phyloP scores from a whole-genome alignment of 2,329 filamentous ascomycete species.

The Achaetomium macrosporum region DNA sequence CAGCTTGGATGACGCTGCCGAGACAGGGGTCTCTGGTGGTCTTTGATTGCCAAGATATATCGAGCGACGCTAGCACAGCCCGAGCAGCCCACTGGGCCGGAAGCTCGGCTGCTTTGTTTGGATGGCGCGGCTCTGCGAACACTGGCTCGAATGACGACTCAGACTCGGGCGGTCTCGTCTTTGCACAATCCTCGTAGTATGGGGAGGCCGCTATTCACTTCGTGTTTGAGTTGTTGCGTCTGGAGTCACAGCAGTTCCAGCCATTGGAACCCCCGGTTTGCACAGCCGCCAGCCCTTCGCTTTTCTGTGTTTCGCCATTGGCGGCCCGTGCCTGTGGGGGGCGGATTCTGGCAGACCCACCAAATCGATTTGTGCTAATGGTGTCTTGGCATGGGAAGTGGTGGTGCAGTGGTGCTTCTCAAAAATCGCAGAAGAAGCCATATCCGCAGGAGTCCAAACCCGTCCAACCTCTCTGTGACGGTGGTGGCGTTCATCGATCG shows the following conservation, averaged over 20 bases:
- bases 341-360: background rate
- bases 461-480: too few relatives aligned
- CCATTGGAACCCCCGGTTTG: conserved; percentile 3
- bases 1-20: conserved; percentile 22
- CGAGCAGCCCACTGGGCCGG: conserved; percentile 7
- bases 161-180: background rate
- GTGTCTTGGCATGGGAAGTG: too few relatives aligned
- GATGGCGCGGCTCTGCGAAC: background rate
- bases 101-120: background rate
- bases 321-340: background rate
- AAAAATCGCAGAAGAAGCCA: too few relatives aligned
- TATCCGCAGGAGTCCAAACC: too few relatives aligned
- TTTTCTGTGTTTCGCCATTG: conserved; percentile 14
- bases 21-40: conserved; percentile 11
- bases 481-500: too few relatives aligned
- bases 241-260: background rate
- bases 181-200: background rate
- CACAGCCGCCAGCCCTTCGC: conserved; percentile 17
- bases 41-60: conserved; percentile 6
- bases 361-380: background rate
- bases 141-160: background rate
- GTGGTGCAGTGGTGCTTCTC: too few relatives aligned
- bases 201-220: background rate
- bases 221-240: background rate
- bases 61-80: conserved; percentile 4